Evolutionary conservation across 2,329 filamentous ascomycete species (phyloP).

Genomic region (Ophiostoma perfectum): DNA sequence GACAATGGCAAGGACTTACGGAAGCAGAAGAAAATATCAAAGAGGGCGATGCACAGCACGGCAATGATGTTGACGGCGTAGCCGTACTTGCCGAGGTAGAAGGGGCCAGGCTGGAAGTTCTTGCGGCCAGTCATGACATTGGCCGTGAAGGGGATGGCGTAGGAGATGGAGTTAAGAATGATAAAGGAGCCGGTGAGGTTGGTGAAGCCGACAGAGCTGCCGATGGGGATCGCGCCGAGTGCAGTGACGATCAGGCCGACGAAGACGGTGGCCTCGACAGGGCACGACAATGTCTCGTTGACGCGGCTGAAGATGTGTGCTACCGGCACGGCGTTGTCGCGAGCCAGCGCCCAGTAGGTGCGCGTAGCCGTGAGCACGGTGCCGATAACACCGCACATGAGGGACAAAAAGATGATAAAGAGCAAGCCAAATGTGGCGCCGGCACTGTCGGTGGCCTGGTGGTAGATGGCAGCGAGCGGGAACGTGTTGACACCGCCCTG

Average conservation of each 20-base stretch:
- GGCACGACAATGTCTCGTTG: slow-evolving; percentile 51
- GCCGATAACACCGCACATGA: slow-evolving; percentile 43
- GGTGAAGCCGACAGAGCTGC: slow-evolving; percentile 50
- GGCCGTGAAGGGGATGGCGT: slow-evolving; percentile 44
- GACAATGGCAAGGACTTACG: slow-evolving; percentile 36
- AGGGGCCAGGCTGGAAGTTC: slow-evolving; percentile 48
- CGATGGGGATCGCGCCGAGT: slow-evolving; percentile 53
- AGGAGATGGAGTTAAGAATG: slow-evolving; percentile 51
- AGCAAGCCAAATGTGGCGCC: slow-evolving; percentile 52
- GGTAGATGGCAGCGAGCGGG: slow-evolving; percentile 60
- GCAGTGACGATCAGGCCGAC: slow-evolving; percentile 47
- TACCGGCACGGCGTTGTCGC: slow-evolving; percentile 58
- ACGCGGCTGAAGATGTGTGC: slow-evolving; percentile 48
- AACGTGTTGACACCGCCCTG: slow-evolving; percentile 48
- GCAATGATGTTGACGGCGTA: slow-evolving; percentile 45
- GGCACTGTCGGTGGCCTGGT: slow-evolving; percentile 46
- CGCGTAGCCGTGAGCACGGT: slow-evolving; percentile 45
- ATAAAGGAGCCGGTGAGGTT: slow-evolving; percentile 55
- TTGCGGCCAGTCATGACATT: slow-evolving; percentile 49
- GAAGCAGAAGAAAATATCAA: slow-evolving; percentile 57
- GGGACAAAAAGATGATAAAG: slow-evolving; percentile 50
- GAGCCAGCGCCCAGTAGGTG: slow-evolving; percentile 49
- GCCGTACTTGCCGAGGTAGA: slow-evolving; percentile 49
- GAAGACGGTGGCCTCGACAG: slow-evolving; percentile 53
- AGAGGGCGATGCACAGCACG: slow-evolving; percentile 49